Evolutionary conservation across 805 yeast genomes (phyloP).

Genomic region (Cyberlindnera nakhonratchasimensis): DNA sequence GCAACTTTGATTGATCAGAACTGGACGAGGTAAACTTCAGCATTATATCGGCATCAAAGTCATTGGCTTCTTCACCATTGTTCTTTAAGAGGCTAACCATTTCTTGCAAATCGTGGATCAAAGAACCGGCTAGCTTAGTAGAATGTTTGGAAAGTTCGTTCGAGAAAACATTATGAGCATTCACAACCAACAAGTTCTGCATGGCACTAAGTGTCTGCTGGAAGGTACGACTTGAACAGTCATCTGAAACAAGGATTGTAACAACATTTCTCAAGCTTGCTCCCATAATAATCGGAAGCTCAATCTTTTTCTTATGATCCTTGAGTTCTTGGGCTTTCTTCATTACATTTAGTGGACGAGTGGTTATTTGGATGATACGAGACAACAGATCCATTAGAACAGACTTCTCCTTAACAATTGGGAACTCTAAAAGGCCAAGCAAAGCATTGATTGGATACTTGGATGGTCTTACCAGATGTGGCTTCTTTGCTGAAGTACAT

Average conservation of each 20-base stretch:
- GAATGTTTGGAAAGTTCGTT: constrained; percentile 65
- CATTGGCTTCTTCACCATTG: constrained; percentile 34
- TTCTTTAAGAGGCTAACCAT: constrained; percentile 9
- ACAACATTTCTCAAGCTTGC: constrained; percentile 59
- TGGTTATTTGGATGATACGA: constrained; percentile 69
- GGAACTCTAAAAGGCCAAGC: constrained; percentile 57
- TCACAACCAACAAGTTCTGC: constrained; percentile 65
- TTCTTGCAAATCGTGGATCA: constrained; percentile 52
- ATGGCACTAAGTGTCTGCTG: constrained; percentile 79
- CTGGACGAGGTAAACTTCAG: constrained; percentile 71
- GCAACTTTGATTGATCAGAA: constrained; percentile 85
- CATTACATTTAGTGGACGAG: constrained; percentile 63
- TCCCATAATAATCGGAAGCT: constrained; percentile 63
- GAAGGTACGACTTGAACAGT: constrained; percentile 81
- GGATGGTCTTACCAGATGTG: constrained; percentile 35
- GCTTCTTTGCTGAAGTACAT: constrained; percentile 33
- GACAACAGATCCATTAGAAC: constrained; percentile 75
- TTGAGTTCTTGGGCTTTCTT: constrained; percentile 37
- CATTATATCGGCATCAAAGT: constrained; percentile 52
- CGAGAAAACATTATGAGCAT: constrained; percentile 64
- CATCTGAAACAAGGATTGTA: constrained; percentile 69
- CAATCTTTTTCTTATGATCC: constrained; percentile 28
- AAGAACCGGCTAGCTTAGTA: constrained; percentile 47
- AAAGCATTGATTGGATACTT: constrained; percentile 74
- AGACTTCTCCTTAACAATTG: constrained; percentile 66